phyloP scores from a whole-genome alignment of 331 rosid species.

The Quercus lobata region DNA sequence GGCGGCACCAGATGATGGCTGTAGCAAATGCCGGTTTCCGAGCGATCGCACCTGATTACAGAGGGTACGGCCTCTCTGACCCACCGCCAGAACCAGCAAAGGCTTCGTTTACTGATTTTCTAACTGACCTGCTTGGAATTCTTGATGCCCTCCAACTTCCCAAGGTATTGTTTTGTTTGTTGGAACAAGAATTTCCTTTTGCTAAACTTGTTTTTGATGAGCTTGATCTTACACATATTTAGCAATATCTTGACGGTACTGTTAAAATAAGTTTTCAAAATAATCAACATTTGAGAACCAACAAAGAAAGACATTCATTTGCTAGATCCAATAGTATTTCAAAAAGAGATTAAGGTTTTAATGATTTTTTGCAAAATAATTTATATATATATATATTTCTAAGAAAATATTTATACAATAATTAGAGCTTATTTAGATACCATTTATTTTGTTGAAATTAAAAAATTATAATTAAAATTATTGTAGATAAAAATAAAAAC shows the following conservation, averaged over 20 bases:
- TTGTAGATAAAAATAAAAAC: rapidly evolving
- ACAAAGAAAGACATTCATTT: rapidly evolving
- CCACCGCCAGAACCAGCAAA: slow-evolving; percentile 11
- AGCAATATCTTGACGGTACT: no score
- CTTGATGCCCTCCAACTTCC: slow-evolving; percentile 24
- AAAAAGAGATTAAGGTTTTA: rapidly evolving
- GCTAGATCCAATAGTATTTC: rapidly evolving
- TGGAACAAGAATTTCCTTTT: no score
- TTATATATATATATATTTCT: no score
- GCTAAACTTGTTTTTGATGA: no score
- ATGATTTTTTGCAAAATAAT: no score
- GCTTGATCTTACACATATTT: no score
- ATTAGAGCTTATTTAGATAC: rapidly evolving
- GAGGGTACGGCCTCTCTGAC: slow-evolving; percentile 34
- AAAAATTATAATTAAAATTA: rapidly evolving
- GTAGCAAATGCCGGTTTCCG: slow-evolving; percentile 20
- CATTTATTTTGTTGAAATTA: rapidly evolving
- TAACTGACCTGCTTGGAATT: slow-evolving; percentile 19
- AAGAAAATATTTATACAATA: rapidly evolving
- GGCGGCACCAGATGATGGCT: slow-evolving; percentile 38
- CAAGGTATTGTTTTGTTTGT: slow-evolving; percentile 14
- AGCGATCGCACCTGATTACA: slow-evolving; percentile 33
- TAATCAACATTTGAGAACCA: no score
- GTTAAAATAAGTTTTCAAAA: no score
- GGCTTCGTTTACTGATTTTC: slow-evolving; percentile 17